Percentiles rank a stretch among this genome's conserved stretches.
Evolutionary conservation across 2,329 filamentous ascomycete species (phyloP).

Genomic region (Lasiodiplodia theobromae): DNA sequence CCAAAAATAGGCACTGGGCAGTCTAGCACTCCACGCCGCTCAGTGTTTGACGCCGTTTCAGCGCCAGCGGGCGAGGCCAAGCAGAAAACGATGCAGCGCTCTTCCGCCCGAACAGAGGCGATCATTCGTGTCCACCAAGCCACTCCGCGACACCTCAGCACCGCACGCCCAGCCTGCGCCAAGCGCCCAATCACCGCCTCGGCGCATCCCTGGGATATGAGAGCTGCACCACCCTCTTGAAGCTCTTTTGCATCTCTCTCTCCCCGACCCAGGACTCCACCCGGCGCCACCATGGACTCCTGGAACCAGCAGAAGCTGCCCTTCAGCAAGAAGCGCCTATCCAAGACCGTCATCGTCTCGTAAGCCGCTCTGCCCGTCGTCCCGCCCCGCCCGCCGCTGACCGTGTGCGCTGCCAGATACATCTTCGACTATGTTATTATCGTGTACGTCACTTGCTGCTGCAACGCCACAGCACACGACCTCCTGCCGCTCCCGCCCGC

Average conservation of each 20-base stretch:
- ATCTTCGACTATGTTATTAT: slow-evolving; percentile 67
- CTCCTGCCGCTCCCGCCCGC: slow-evolving; percentile 38
- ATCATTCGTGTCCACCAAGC: slow-evolving; percentile 21
- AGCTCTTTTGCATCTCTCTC: background rate
- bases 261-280: background rate
- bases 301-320: slow-evolving; percentile 52
- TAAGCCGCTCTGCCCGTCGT: slow-evolving; percentile 42
- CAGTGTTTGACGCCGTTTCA: slow-evolving; percentile 25
- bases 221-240: slow-evolving; percentile 12
- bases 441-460: slow-evolving; percentile 52
- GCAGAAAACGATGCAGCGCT: slow-evolving; percentile 18
- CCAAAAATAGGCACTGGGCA: slow-evolving; percentile 15
- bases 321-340: slow-evolving; percentile 61
- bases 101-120: slow-evolving; percentile 2
- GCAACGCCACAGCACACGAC: slow-evolving; percentile 40
- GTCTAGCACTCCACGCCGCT: background rate
- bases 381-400: slow-evolving; percentile 34
- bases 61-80: slow-evolving; percentile 14
- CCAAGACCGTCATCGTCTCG: slow-evolving; percentile 61
- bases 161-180: slow-evolving; percentile 25
- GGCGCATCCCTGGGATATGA: slow-evolving; percentile 28
- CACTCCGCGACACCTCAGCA: slow-evolving; percentile 27
- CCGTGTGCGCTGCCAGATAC: slow-evolving; percentile 51
- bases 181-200: slow-evolving; percentile 27
- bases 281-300: slow-evolving; percentile 31